phyloP scores from a whole-genome alignment of 345 rosid genomes.

The Citrus inodora region DNA sequence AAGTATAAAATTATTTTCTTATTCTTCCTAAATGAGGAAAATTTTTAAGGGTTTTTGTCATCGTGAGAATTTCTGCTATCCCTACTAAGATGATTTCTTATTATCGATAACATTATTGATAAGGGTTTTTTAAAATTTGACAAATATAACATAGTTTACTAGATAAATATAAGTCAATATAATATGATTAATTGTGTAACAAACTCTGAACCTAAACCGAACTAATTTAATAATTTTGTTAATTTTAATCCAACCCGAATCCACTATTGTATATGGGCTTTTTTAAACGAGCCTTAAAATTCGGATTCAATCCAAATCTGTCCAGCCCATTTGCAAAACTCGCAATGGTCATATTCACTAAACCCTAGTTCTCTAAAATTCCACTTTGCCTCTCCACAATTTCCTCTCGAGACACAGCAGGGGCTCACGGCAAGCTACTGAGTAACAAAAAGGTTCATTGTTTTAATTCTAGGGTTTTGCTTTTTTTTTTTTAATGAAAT shows the following conservation, averaged over 20 bases:
- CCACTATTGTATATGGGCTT: neutral
- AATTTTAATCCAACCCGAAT: too few relatives aligned
- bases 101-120: too few relatives aligned
- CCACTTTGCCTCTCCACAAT: neutral
- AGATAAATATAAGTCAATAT: too few relatives aligned
- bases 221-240: too few relatives aligned
- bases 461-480: neutral
- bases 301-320: neutral
- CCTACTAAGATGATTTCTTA: too few relatives aligned
- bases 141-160: too few relatives aligned
- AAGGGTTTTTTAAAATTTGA: too few relatives aligned
- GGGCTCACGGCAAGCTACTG: neutral
- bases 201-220: too few relatives aligned
- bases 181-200: too few relatives aligned
- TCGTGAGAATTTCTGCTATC: too few relatives aligned
- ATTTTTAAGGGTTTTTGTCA: accelerated
- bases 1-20: accelerated
- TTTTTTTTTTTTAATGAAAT: neutral
- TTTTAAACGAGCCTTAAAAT: neutral
- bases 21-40: too few relatives aligned
- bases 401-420: neutral
- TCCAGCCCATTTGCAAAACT: neutral
- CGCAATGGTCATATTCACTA: neutral
- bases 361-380: neutral
- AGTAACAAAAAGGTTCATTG: neutral